Evolutionary conservation across 805 yeast genomes (phyloP), one percentile per base, ranked within the genome.

Genomic region (Ogataea nakhonphanomensis): DNA sequence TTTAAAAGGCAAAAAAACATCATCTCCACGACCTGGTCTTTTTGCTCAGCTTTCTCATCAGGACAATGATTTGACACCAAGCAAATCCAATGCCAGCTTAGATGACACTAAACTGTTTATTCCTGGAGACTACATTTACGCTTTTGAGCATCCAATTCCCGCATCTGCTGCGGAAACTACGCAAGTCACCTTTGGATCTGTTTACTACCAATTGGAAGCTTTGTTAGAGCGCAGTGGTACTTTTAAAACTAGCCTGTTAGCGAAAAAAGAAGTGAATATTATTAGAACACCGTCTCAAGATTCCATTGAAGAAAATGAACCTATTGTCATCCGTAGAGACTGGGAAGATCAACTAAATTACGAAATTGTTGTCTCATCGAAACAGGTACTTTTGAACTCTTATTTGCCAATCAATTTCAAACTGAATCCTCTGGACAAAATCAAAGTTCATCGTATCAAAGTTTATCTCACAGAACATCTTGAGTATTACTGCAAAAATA

Each of bases 331-430:
- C 26, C 73, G 83, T 21, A 73, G 95, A 44, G 91, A 86, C 49
- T 93, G 99, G 99, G 98, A 91, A 60, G 89, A 86, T 58, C 87
- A 85, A 58, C 63, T 93, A 24, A 81, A 81, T 50, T 93, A 93
- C 58, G 97, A 93, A 55, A 88, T 93, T 31, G 79, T 89, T 13
- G 81, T 93, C 39, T 95, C 95, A 1, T 86, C 96, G 21, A 93
- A 91, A 59, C 81, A 89, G 21, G 79, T 93, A 39, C 81, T 95
- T 7, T 70, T 93, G 35, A 89, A 95, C 58, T 80, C 91, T 2
- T 79, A 76, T 52, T 65, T 93, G 37, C 98, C 98, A 1, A 69
- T 93, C 7, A 84, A 90, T 1, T 85, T 93, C 64, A 71, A 83
- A 51, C 74, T 93, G 46, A 79, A 85, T 0, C 98, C 98, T 1